Evolutionary conservation across 345 rosid species (phyloP).

Genomic region (Microcos paniculata): DNA sequence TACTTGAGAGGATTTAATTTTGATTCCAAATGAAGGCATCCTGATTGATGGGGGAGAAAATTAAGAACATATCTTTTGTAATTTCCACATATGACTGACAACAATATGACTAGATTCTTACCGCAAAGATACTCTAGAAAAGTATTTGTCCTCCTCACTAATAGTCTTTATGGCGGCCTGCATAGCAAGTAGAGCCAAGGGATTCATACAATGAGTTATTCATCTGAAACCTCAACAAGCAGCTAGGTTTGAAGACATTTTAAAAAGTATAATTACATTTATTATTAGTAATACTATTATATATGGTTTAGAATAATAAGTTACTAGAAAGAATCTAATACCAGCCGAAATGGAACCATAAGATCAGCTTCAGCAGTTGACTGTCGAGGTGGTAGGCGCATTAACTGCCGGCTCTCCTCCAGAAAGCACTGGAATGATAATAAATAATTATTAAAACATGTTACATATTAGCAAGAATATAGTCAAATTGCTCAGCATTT

Average conservation of each 20-base stretch:
- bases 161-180: conserved; percentile 95
- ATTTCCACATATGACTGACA: neutral
- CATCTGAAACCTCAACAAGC: conserved; percentile 5
- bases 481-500: neutral
- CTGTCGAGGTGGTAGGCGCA: conserved; percentile 97
- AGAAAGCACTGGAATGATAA: conserved; percentile 72
- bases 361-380: conserved; percentile 98
- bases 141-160: conserved; percentile 89
- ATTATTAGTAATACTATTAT: neutral
- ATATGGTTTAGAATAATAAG: neutral
- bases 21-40: conserved; percentile 85
- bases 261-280: neutral
- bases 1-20: conserved; percentile 66
- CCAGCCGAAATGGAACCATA: conserved; percentile 93
- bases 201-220: neutral
- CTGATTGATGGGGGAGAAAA: conserved; percentile 34
- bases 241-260: neutral
- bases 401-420: conserved; percentile 91
- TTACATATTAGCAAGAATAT: conserved; percentile 9
- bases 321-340: conserved; percentile 32
- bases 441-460: conserved; percentile 15
- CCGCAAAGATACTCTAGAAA: conserved; percentile 82
- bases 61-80: conserved; percentile 16
- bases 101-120: conserved; percentile 32
- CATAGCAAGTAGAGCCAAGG: conserved; percentile 23